These are phyloP conservation scores for Bauhinia variegata DNA, from an alignment of 306 rosid species.

Conservation along the genomic window DNA sequence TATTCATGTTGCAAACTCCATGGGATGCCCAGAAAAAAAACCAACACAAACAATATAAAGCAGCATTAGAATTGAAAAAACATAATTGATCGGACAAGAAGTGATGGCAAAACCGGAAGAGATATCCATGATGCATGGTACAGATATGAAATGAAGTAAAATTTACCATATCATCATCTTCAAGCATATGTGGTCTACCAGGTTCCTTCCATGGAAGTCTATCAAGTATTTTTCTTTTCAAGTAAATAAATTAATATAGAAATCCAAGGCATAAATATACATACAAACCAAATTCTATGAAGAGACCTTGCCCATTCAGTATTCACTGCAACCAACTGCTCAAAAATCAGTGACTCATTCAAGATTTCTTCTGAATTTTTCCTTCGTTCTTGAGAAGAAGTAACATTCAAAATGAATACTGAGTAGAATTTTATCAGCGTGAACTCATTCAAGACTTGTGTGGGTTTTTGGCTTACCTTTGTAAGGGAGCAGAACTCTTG, in stretches of 20 bases:
- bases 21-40: too few species aligned
- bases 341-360: slow-evolving; percentile 28
- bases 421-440: too few species aligned
- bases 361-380: background rate
- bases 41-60: too few species aligned
- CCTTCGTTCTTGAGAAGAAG: background rate
- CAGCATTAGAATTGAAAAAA: background rate
- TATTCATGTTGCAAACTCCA: too few species aligned
- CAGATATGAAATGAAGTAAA: slow-evolving; percentile 10
- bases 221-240: slow-evolving; percentile 48
- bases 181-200: slow-evolving; percentile 65
- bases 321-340: slow-evolving; percentile 96
- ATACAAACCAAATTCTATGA: background rate
- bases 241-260: slow-evolving; percentile 12
- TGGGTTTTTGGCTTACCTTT: slow-evolving; percentile 56
- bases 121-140: background rate
- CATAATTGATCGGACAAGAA: slow-evolving; percentile 3
- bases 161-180: slow-evolving; percentile 79
- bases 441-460: background rate
- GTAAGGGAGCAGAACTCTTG: slow-evolving; percentile 80
- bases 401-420: background rate
- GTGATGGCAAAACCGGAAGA: slow-evolving; percentile 13
- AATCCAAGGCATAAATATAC: background rate
- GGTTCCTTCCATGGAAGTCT: slow-evolving; percentile 94
- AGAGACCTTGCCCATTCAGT: slow-evolving; percentile 72